Conservation (phyloP, 768 basidiomycete genomes). For the Suillus spraguei region DNA sequence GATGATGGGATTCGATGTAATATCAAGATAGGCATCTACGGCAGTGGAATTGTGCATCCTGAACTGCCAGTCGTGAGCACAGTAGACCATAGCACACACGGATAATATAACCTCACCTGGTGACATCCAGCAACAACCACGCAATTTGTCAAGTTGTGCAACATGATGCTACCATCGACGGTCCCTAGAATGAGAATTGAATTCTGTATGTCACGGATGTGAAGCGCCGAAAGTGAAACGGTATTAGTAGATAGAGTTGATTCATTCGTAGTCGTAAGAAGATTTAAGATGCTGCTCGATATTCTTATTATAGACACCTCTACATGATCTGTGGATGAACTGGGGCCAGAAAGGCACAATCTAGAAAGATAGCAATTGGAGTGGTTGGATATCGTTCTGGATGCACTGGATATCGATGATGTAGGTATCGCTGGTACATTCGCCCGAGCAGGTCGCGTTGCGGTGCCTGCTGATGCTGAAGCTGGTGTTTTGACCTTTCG, state of each 20-base stretch:
- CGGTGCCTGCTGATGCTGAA: constrained; percentile 14
- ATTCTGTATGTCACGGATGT: constrained; percentile 37
- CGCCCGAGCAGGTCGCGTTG: neutral
- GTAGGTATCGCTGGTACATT: constrained; percentile 4
- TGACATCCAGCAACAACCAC: constrained; percentile 75
- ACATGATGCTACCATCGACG: constrained; percentile 70
- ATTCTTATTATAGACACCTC: constrained; percentile 72
- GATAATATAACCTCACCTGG: constrained; percentile 55
- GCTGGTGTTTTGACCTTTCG: constrained; percentile 37
- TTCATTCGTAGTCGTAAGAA: constrained; percentile 38
- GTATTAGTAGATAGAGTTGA: constrained; percentile 18
- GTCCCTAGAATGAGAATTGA: constrained; percentile 67
- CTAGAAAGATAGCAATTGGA: constrained; percentile 49
- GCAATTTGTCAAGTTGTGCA: constrained; percentile 65
- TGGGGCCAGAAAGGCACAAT: constrained; percentile 37
- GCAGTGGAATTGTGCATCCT: constrained; percentile 78
- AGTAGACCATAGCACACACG: neutral
- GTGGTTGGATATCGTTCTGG: constrained; percentile 44
- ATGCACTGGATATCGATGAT: constrained; percentile 26
- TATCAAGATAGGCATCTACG: constrained; percentile 67
- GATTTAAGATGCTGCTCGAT: constrained; percentile 69
- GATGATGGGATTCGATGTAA: constrained; percentile 76
- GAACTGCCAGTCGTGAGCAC: constrained; percentile 51
- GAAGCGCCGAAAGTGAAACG: constrained; percentile 54
- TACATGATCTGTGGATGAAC: constrained; percentile 38